Evolutionary conservation across 257 asterid species (phyloP).

Genomic region (Penstemon barbatus): DNA sequence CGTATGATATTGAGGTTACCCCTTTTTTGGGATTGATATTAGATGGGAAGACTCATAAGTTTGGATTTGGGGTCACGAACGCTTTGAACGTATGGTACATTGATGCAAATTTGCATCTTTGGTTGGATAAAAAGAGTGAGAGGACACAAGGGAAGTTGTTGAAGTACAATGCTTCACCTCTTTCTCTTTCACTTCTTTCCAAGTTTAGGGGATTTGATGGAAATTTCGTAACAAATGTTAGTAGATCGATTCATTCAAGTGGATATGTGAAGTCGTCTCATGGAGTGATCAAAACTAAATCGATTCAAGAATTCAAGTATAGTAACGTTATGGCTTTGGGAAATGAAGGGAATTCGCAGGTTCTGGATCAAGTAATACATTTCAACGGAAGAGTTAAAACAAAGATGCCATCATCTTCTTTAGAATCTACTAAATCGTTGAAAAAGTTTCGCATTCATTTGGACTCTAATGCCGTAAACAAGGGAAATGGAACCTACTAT

Average conservation of each 20-base stretch:
- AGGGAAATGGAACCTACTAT: constrained; percentile 32
- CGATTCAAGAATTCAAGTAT: constrained; percentile 38
- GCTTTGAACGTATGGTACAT: constrained; percentile 56
- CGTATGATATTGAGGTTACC: constrained; percentile 57
- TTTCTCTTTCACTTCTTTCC: constrained; percentile 23
- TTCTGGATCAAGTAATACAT: constrained; percentile 37
- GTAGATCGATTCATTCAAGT: constrained; percentile 36
- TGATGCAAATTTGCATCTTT: constrained; percentile 63
- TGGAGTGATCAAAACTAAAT: constrained; percentile 39
- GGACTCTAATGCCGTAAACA: constrained; percentile 29
- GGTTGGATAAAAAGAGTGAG: constrained; percentile 48
- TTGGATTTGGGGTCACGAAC: constrained; percentile 46
- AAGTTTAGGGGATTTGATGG: constrained; percentile 46
- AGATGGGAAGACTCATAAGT: constrained; percentile 44
- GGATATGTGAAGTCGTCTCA: constrained; percentile 59
- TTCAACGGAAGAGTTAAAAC: constrained; percentile 30
- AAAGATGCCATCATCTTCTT: constrained; percentile 26
- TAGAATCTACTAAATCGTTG: constrained; percentile 20
- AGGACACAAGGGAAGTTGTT: constrained; percentile 42
- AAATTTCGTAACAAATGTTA: constrained; percentile 27
- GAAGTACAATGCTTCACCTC: constrained; percentile 25
- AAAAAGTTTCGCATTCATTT: constrained; percentile 34
- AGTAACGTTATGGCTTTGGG: constrained; percentile 35
- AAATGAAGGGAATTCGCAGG: constrained; percentile 39
- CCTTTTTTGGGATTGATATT: constrained; percentile 43